These are phyloP conservation scores for Picea glauca DNA, from an alignment of 75 land plant genomes.

Conservation along the genomic window DNA sequence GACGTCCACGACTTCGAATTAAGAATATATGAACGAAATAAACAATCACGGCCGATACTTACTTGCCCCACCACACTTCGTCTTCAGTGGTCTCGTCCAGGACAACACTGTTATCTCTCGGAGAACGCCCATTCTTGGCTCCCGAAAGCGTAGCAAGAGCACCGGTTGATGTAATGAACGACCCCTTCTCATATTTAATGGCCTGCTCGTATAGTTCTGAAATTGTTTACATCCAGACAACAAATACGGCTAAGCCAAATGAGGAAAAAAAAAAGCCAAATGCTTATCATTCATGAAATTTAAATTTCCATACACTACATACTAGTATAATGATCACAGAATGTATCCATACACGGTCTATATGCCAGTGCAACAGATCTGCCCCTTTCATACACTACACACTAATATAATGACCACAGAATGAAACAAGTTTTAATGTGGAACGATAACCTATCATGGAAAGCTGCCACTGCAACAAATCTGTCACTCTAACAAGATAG, in stretches of 20 bases:
- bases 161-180: constrained; percentile 31
- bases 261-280: not conserved
- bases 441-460: too few relatives aligned
- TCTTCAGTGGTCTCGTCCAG: constrained; percentile 22
- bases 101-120: constrained; percentile 36
- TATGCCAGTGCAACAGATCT: not conserved
- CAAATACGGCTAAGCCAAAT: not conserved
- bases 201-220: constrained; percentile 39
- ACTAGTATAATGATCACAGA: not conserved
- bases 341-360: not conserved
- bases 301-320: not conserved
- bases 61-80: constrained; percentile 36
- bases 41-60: too few relatives aligned
- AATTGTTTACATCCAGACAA: not conserved
- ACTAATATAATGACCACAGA: too few relatives aligned
- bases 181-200: constrained; percentile 31
- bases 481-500: too few relatives aligned
- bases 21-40: too few relatives aligned
- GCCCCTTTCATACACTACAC: too few relatives aligned
- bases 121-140: constrained; percentile 36
- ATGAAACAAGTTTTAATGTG: too few relatives aligned
- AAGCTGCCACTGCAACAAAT: too few relatives aligned
- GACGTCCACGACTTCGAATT: too few relatives aligned
- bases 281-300: not conserved
- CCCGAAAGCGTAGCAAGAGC: constrained; percentile 37